Evolutionary conservation across 2,329 filamentous ascomycete species (phyloP), one percentile per base, ranked within the genome.

Genomic region (Venturia asperata): DNA sequence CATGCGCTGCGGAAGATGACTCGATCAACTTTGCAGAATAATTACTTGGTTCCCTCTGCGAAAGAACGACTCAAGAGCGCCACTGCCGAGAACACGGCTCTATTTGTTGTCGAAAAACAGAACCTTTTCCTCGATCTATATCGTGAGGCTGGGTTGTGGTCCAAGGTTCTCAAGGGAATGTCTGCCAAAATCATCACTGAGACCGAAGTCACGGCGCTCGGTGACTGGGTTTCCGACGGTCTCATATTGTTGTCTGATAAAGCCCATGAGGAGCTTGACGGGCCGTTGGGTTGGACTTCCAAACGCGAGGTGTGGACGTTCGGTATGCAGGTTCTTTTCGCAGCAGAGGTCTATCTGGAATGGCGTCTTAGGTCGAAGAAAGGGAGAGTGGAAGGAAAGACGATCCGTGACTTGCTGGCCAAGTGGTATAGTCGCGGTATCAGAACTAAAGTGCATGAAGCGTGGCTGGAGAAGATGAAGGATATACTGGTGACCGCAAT

Each of bases 51-150:
- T 9, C 58, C 55, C 11, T 62, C 37, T 27, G 39, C 58, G 2
- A 55, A 37, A 37, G 55, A 43, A 21, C 24, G 21, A 21, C 49
- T 61, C 27, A 6, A 30, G 39, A 39, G 19, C 24, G 47, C 62
- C 19, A 24, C 37, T 7, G 49, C 47, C 13, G 43, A 79, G 69
- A 84, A 90, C 71, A 84, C 86, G 68, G 81, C 87, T 3, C 83
- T 99, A 0, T 99, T 99, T 73, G 87, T 84, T 0, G 83, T 91
- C 65, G 94, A 99, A 76, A 92, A 95, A 74, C 92, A 96, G 73
- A 99, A 99, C 73, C 81, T 97, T n/a, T 97, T 91, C 74, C 80
- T 93, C 62, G 93, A 97, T 73, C 87, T 27, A 19, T 39, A 67
- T 17, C 65, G 86, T 61, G 92, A 97, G 74, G 81, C 86, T 3